Conservation (phyloP, 2,329 filamentous ascomycete genomes). For the Paraphoma sp. region DNA sequence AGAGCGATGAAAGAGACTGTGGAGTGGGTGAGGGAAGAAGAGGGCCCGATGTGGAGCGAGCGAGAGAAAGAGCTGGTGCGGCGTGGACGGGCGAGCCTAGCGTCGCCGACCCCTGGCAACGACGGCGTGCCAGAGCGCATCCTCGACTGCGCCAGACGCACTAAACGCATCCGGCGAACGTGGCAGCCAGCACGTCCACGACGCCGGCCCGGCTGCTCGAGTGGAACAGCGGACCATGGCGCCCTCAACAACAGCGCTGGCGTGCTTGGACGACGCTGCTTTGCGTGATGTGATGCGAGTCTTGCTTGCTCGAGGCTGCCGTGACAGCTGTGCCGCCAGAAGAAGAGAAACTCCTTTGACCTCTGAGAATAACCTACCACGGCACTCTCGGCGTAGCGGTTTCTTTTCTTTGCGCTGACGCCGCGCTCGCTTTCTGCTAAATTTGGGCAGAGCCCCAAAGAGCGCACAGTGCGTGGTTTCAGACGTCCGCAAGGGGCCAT, state of each 20-base stretch:
- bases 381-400: background rate
- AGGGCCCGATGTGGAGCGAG: conserved; percentile 5
- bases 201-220: conserved; percentile 24
- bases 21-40: conserved; percentile 16
- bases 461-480: conserved; percentile 33
- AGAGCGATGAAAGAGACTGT: conserved; percentile 19
- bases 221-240: conserved; percentile 29
- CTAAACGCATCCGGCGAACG: conserved; percentile 16
- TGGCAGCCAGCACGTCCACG: conserved; percentile 19
- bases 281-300: background rate
- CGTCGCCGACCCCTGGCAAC: conserved; percentile 23
- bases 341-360: too few relatives aligned
- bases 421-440: conserved; percentile 19
- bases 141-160: conserved; percentile 21
- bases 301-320: too few relatives aligned
- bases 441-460: conserved; percentile 21
- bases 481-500: conserved; percentile 31
- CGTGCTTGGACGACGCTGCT: conserved; percentile 6
- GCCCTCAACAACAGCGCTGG: conserved; percentile 25
- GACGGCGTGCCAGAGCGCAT: conserved; percentile 16
- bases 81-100: conserved; percentile 14
- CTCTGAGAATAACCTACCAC: too few relatives aligned
- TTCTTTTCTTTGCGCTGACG: conserved; percentile 4
- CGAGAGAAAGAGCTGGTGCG: background rate
- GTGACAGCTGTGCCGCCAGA: too few relatives aligned